phyloP scores from a whole-genome alignment of 352 stramenopile species.

The Pythium rhizo-oryzae region DNA sequence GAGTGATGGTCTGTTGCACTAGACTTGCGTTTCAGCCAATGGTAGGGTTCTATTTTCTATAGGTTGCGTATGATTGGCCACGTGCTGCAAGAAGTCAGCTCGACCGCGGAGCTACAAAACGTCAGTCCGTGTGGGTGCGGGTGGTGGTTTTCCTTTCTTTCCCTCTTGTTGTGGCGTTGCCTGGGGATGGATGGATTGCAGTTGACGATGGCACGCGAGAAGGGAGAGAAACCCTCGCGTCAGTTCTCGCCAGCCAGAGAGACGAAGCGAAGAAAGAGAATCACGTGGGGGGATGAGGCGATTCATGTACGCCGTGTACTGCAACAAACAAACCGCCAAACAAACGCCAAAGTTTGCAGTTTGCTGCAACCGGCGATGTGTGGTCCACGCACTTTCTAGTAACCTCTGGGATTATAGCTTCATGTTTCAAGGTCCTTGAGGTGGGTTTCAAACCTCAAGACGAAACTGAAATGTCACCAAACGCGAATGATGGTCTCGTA shows the following conservation, averaged over 20 bases:
- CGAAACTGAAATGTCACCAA: background rate
- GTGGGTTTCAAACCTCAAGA: background rate
- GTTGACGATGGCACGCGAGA: no score
- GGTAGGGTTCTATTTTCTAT: slow-evolving; percentile 2
- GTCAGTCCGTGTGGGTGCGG: background rate
- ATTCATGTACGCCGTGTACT: background rate
- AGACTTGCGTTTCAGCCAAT: slow-evolving; percentile 23
- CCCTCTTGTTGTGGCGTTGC: background rate
- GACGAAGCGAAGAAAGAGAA: background rate
- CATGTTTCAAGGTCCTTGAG: background rate
- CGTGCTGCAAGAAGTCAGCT: slow-evolving; percentile 26
- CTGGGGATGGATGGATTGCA: background rate
- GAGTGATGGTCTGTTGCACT: slow-evolving; percentile 34
- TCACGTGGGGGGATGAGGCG: background rate
- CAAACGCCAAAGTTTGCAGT: background rate
- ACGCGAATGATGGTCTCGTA: slow-evolving; percentile 29
- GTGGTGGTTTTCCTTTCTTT: background rate
- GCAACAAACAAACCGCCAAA: background rate
- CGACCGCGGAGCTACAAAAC: background rate
- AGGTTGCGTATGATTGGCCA: slow-evolving; percentile 22
- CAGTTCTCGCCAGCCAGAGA: background rate
- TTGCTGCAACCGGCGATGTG: background rate
- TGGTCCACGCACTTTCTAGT: background rate
- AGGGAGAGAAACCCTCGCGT: no score
- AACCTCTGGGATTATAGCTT: background rate